Conservation (phyloP, 2,329 filamentous ascomycete species). For the Colletotrichum sp. region DNA sequence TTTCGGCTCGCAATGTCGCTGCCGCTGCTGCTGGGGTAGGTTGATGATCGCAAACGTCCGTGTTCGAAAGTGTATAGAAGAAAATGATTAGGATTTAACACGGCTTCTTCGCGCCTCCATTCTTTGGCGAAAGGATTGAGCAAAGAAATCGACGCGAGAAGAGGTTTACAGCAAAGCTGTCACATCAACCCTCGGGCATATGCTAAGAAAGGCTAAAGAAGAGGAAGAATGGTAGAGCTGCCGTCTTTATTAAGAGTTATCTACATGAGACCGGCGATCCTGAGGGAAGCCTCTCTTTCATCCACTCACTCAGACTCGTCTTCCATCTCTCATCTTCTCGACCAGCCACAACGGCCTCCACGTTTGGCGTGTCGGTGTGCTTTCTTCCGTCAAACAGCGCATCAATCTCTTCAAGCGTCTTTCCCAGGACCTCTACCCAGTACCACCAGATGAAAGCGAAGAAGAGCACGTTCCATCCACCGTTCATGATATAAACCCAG, state of each 20-base stretch:
- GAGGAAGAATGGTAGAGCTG: background rate
- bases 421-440: background rate
- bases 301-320: background rate
- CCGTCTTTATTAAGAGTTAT: accelerated
- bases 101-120: too few relatives aligned
- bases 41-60: too few relatives aligned
- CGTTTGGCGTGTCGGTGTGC: background rate
- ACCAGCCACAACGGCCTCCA: background rate
- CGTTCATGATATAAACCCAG: background rate
- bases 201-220: accelerated
- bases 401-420: background rate
- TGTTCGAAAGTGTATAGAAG: too few relatives aligned
- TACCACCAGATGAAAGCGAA: background rate
- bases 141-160: too few relatives aligned
- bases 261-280: background rate
- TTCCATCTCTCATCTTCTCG: background rate
- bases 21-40: too few relatives aligned
- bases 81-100: too few relatives aligned
- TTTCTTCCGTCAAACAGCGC: background rate
- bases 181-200: too few relatives aligned
- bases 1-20: too few relatives aligned
- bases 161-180: too few relatives aligned
- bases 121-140: too few relatives aligned
- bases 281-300: background rate
- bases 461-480: background rate